Evolutionary conservation across 2,329 filamentous ascomycete species (phyloP).

Genomic region (Xylaria sp.): DNA sequence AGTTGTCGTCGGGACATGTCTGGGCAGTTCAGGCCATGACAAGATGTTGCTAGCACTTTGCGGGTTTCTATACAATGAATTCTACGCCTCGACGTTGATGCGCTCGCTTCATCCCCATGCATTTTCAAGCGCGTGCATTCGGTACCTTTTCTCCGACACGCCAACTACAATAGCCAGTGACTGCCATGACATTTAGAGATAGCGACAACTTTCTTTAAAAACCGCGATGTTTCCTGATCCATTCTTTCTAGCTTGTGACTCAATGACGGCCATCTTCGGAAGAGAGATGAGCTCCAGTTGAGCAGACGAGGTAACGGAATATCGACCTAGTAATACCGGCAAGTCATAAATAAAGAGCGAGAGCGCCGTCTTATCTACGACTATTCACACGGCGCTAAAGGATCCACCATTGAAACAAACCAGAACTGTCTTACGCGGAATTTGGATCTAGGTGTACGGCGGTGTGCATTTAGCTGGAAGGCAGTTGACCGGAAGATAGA

Average conservation of each 20-base stretch:
- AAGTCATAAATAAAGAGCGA: neutral
- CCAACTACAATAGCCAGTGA: too few relatives aligned
- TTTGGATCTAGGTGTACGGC: too few relatives aligned
- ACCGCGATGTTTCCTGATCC: too few relatives aligned
- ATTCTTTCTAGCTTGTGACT: neutral
- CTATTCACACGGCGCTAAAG: neutral
- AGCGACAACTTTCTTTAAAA: too few relatives aligned
- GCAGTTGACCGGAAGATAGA: too few relatives aligned
- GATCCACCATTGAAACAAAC: neutral
- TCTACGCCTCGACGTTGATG: neutral
- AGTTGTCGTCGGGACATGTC: neutral
- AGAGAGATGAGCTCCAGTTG: neutral
- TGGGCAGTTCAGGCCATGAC: neutral
- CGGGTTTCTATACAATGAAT: conserved; percentile 6
- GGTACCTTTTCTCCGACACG: too few relatives aligned
- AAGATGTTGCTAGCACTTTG: neutral
- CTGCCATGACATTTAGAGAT: too few relatives aligned
- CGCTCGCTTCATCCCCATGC: neutral
- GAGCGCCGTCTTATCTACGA: neutral
- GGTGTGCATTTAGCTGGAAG: too few relatives aligned
- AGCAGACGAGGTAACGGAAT: neutral
- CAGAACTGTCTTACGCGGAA: too few relatives aligned
- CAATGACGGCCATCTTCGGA: neutral
- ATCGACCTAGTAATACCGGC: neutral
- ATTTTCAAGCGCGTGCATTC: neutral